Base-by-base conservation (phyloP, 2,329 filamentous ascomycete genomes). In the Microsporum ferrugineum region DNA sequence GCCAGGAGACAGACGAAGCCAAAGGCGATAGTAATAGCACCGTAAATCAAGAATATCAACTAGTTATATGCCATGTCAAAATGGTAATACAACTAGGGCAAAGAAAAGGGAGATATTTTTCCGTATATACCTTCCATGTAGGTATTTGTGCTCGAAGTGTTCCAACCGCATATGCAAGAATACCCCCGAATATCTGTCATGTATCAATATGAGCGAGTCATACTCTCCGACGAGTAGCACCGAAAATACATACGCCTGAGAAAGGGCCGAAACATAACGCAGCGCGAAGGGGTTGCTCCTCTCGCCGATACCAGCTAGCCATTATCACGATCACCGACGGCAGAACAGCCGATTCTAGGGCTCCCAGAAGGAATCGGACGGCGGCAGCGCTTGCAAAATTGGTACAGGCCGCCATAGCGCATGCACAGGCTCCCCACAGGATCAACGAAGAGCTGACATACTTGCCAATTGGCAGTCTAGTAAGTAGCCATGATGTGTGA, bases 401-500 rank as follows among this genome's bases (percentile, higher is more conserved):
- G 39, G 39, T 43, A 43, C 39, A 43, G 2, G 39, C 39, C 17
- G 39, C 39, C 39, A 43, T 43, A n/a, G 39, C 39, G 17, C 39
- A 17, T n/a, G 14, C 39, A 5, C 10, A 17, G 2, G 39, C 39
- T 3, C 39, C 39, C 39, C 39, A 43, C 17, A 43, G n/a, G n/a
- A 43, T 43, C 14, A 43, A 43, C 6, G 39, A 43, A n/a, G 39
- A 2, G 39, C 39, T n/a, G 6, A 43, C 39, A 43, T 43, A 43
- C 39, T 43, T 43, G 39, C 39, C 39, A 43, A 43, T 43, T n/a
- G 39, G 39, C 39, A 43, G 39, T 43, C 39, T 12, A 43, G 39
- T 43, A 43, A 43, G 39, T 4, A 43, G 39, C 39, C 39, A 43
- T 43, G 39, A 43, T 43, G 39, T 43, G 2, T 12, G 70, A 53